Percentiles rank a stretch among this genome's conserved stretches.
Conservation (phyloP, 257 asterid species). For the Coffea eugenioides region DNA sequence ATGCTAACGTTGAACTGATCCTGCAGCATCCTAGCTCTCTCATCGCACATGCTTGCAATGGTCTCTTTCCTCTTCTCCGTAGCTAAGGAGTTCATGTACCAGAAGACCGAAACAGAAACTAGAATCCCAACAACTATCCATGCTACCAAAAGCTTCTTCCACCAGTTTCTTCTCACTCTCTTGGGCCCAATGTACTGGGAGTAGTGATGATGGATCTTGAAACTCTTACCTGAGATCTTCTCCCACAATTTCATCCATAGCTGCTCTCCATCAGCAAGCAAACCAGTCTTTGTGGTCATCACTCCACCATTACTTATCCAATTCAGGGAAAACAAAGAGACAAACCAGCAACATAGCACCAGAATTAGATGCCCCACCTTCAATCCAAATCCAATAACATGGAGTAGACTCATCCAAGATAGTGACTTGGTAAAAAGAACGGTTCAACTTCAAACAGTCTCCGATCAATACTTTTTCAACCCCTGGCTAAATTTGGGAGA, state of each 20-base stretch:
- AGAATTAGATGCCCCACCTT: conserved; percentile 76
- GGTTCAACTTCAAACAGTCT: conserved; percentile 19
- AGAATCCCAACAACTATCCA: conserved; percentile 50
- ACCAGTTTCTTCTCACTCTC: conserved; percentile 56
- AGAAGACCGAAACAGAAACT: conserved; percentile 38
- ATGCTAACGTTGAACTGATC: conserved; percentile 97
- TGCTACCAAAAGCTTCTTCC: conserved; percentile 51
- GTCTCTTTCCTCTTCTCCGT: conserved; percentile 80
- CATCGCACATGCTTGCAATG: conserved; percentile 91
- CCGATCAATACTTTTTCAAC: conserved; percentile 16
- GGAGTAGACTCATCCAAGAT: conserved; percentile 69
- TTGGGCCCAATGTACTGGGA: conserved; percentile 51
- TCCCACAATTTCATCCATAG: conserved; percentile 64
- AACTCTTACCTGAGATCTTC: conserved; percentile 44
- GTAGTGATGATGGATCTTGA: conserved; percentile 53
- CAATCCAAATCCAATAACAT: conserved; percentile 74
- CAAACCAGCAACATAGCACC: conserved; percentile 68
- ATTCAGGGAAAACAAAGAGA: conserved; percentile 63
- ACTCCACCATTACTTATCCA: conserved; percentile 66
- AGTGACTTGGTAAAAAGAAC: conserved; percentile 17
- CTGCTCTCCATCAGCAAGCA: conserved; percentile 53
- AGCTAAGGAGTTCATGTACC: conserved; percentile 58
- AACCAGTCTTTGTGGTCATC: conserved; percentile 61
- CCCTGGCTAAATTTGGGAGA: conserved; percentile 11
- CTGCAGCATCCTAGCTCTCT: conserved; percentile 95